phyloP scores from a whole-genome alignment of 2,329 filamentous ascomycete genomes.

The Dothiorella sarmentorum region DNA sequence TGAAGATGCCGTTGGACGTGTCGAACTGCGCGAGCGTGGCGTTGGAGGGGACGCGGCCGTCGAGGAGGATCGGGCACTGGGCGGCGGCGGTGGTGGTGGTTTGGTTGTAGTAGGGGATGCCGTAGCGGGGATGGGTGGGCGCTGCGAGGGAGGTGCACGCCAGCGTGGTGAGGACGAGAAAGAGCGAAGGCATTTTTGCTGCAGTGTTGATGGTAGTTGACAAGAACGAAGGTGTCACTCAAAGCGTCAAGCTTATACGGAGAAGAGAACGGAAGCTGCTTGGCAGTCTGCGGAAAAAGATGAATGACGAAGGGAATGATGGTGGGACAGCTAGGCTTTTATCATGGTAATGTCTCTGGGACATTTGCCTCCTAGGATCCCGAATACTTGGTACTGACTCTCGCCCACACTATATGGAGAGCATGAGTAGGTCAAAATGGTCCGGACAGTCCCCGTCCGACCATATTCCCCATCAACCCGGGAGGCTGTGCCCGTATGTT shows the following conservation, averaged over 20 bases:
- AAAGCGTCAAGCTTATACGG: slow-evolving; percentile 8
- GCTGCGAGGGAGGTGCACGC: slow-evolving; percentile 3
- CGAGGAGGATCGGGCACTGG: slow-evolving; percentile 31
- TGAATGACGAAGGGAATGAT: too few species aligned
- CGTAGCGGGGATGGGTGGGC: not conserved
- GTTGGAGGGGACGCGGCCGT: slow-evolving; percentile 27
- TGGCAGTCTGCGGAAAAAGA: slow-evolving; percentile 5
- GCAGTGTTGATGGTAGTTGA: not conserved
- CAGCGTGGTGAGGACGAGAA: slow-evolving; percentile 7
- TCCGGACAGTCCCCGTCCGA: not conserved
- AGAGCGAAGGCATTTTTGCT: slow-evolving; percentile 3
- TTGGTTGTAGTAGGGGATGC: not conserved
- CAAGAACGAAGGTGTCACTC: not conserved
- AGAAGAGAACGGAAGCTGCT: slow-evolving; percentile 6
- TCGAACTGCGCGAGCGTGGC: slow-evolving; percentile 25
- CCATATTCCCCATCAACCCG: not conserved
- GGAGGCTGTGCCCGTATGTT: not conserved
- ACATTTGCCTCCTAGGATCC: not conserved
- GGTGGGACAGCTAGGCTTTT: not conserved
- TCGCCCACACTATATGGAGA: not conserved
- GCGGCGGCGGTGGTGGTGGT: slow-evolving; percentile 19
- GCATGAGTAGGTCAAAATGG: not conserved
- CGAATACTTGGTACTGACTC: not conserved
- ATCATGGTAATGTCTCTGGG: not conserved
- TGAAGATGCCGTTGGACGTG: slow-evolving; percentile 37